Evolutionary conservation across 2,329 filamentous ascomycete genomes (phyloP).

Genomic region (Talaromyces atroroseus): DNA sequence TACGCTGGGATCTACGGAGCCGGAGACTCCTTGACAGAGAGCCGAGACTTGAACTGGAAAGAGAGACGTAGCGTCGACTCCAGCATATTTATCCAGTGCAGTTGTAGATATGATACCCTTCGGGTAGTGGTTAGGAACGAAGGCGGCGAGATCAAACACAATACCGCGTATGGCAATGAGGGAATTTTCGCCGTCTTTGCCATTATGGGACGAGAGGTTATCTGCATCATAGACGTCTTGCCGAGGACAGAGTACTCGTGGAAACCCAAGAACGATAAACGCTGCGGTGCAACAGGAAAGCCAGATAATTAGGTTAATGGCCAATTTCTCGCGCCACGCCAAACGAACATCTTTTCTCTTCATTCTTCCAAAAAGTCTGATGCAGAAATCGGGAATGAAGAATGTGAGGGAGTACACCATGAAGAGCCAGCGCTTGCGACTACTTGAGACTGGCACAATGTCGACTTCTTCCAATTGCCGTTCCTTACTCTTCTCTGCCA

Average conservation of each 20-base stretch:
- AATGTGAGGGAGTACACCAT: constrained; percentile 79
- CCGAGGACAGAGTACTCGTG: constrained; percentile 79
- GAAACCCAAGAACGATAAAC: constrained; percentile 90
- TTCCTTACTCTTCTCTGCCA: constrained; percentile 92
- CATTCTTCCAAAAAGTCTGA: constrained; percentile 75
- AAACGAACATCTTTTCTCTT: constrained; percentile 83
- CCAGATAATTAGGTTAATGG: constrained; percentile 98
- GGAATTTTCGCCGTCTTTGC: constrained; percentile 58
- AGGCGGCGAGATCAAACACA: constrained; percentile 75
- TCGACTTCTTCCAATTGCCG: constrained; percentile 88
- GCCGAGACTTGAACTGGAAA: constrained; percentile 95
- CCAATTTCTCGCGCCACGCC: constrained; percentile 95
- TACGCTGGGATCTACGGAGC: constrained; percentile 63
- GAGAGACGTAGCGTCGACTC: constrained; percentile 75
- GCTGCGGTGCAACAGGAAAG: constrained; percentile 67
- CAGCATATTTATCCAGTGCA: constrained; percentile 72
- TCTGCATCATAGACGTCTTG: constrained; percentile 78
- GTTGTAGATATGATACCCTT: constrained; percentile 54
- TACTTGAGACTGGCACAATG: constrained; percentile 67
- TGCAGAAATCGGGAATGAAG: constrained; percentile 77
- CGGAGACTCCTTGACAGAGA: constrained; percentile 73
- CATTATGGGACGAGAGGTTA: constrained; percentile 70
- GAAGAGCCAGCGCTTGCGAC: constrained; percentile 86
- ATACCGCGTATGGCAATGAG: constrained; percentile 82
- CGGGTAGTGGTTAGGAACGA: constrained; percentile 74